Percentiles rank a stretch among this genome's conserved stretches.
Conservation (phyloP, 352 stramenopile genomes). For the Saprolegnia parasitica region DNA sequence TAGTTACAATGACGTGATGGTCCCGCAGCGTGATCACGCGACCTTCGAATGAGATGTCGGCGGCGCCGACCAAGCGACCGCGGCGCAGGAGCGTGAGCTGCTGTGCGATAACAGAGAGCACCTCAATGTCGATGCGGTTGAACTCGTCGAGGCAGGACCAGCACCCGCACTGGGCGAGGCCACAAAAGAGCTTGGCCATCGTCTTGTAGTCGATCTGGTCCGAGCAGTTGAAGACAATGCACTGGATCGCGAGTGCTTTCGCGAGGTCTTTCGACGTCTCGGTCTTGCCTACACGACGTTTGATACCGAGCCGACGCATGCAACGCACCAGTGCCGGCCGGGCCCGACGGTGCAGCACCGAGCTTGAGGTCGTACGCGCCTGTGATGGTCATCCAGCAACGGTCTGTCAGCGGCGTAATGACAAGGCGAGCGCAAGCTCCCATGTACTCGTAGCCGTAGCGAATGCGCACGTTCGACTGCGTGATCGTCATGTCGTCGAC, state of each 20-base stretch:
- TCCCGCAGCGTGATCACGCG: slow-evolving; percentile 50
- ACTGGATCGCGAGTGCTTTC: slow-evolving; percentile 86
- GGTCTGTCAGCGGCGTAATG: slow-evolving; percentile 91
- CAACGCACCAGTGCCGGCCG: slow-evolving; percentile 65
- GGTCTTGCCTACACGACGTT: slow-evolving; percentile 72
- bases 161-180: slow-evolving; percentile 62
- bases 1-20: slow-evolving; percentile 83
- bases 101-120: slow-evolving; percentile 83
- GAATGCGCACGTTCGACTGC: slow-evolving; percentile 61
- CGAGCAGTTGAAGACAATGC: slow-evolving; percentile 95
- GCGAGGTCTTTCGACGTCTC: slow-evolving; percentile 94
- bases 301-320: neutral
- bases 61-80: slow-evolving; percentile 36
- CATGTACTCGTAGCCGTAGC: slow-evolving; percentile 92
- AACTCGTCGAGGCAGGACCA: slow-evolving; percentile 89
- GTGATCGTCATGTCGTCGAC: slow-evolving; percentile 53
- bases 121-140: slow-evolving; percentile 86
- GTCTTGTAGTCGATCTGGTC: slow-evolving; percentile 92
- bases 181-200: slow-evolving; percentile 84
- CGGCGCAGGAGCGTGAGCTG: slow-evolving; percentile 71
- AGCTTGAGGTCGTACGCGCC: slow-evolving; percentile 84
- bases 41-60: slow-evolving; percentile 54
- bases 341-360: slow-evolving; percentile 82
- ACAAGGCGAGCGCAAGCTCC: slow-evolving; percentile 85
- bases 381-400: slow-evolving; percentile 92